Evolutionary conservation across 2,329 filamentous ascomycete species (phyloP), one percentile per base, ranked within the genome.

Genomic region (Pseudogymnoascus sp.): DNA sequence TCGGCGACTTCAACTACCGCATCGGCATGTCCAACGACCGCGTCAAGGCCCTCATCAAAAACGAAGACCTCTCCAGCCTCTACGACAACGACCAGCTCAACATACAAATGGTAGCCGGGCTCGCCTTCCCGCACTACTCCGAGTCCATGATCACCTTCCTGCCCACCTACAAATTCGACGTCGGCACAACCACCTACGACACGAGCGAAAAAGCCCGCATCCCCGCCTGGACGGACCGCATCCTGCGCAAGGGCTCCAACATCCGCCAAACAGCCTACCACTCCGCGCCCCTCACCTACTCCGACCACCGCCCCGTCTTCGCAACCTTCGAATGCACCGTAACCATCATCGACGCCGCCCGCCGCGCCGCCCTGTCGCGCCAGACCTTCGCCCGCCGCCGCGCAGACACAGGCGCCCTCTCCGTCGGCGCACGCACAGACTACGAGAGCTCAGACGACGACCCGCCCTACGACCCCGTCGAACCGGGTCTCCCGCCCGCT

Each of bases 1-100:
- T 97, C 43, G 95, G 95, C 4, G 95, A 99, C 75, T 99, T 99
- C 79, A 99, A 99, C 73, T 99, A 99, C 75, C 89, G 95, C 16
- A 96, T 99, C 70, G 93, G 93, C 1, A 81, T 98, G 63, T 83
- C 82, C 50, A 86, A 91, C 67, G 91, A 96, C 40, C 87, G 83
- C 65, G 90, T 91, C 6, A 88, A 90, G 68, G 83, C 87, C 33
- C 78, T 96, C 8, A 85, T 96, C 62, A 84, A 88, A 69, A 82
- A 84, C 62, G 80, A 84, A 26, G 89, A 97, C 70, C 79, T 96
- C 10, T 89, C 89, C 63, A 87, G 82, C 16, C 77, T 98, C 60
- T 96, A 96, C 72, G 89, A 95, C 66, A 96, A 97, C 70, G 93
- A 98, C 71, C 93, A 97, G 80, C 82, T 99, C 63, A 97, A 98